phyloP scores from a whole-genome alignment of 2,329 filamentous ascomycete species.

The Aspergillus hortae region DNA sequence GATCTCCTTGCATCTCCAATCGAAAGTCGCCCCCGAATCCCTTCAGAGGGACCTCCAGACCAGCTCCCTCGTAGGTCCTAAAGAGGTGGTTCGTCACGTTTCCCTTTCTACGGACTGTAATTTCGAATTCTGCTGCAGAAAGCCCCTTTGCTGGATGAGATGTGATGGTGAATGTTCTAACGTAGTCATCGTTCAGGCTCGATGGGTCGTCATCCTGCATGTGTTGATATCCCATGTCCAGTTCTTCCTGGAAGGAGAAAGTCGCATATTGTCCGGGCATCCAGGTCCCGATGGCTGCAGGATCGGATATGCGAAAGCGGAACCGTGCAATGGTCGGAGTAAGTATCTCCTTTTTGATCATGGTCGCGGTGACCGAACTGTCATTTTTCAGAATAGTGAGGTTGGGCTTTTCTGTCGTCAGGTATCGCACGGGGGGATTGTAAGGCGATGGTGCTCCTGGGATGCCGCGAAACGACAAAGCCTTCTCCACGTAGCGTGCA shows the following conservation, averaged over 20 bases:
- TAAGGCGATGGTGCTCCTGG: constrained; percentile 66
- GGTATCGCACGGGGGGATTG: constrained; percentile 67
- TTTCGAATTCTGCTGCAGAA: constrained; percentile 57
- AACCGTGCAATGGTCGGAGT: constrained; percentile 68
- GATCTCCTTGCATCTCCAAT: constrained; percentile 28
- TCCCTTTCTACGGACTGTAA: constrained; percentile 69
- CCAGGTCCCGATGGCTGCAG: constrained; percentile 48
- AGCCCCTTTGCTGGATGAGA: constrained; percentile 47
- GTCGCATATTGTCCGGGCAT: constrained; percentile 73
- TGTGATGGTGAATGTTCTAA: constrained; percentile 79
- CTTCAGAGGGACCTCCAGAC: constrained; percentile 62
- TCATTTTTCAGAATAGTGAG: constrained; percentile 13
- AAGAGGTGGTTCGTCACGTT: constrained; percentile 65
- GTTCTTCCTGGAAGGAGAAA: constrained; percentile 65
- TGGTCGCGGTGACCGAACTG: constrained; percentile 45
- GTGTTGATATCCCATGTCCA: constrained; percentile 73
- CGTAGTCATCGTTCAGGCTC: constrained; percentile 78
- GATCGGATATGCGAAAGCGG: constrained; percentile 49
- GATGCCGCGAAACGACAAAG: constrained; percentile 65
- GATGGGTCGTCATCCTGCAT: constrained; percentile 79
- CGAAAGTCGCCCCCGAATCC: constrained; percentile 69
- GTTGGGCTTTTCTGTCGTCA: constrained; percentile 54
- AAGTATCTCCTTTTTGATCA: constrained; percentile 58
- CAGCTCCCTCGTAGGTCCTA: constrained; percentile 49
- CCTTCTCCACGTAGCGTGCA: constrained; percentile 60